These are phyloP conservation scores for Sporothrix brunneoviolacea DNA, from an alignment of 2,329 filamentous ascomycete species.

Conservation along the genomic window DNA sequence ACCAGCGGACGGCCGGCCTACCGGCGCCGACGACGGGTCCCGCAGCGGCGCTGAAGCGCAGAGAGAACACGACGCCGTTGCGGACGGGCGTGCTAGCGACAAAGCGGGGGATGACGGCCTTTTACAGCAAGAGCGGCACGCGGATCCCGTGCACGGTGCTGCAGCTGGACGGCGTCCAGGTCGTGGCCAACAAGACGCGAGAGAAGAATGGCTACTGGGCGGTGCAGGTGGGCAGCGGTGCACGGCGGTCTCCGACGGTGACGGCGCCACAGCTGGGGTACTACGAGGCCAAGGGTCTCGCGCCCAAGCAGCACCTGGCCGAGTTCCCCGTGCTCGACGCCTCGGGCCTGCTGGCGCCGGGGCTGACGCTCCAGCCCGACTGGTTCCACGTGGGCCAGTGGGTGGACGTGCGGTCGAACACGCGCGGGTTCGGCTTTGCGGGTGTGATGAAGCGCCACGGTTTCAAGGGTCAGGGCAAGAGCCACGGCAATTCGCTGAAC, in stretches of 20 bases:
- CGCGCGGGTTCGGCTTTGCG: conserved; percentile 85
- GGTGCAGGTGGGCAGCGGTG: conserved; percentile 79
- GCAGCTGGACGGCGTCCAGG: conserved; percentile 87
- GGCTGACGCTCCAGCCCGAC: conserved; percentile 69
- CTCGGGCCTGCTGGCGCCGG: conserved; percentile 67
- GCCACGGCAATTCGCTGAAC: conserved; percentile 91
- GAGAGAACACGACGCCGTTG: conserved; percentile 51
- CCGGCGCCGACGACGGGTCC: conserved; percentile 51
- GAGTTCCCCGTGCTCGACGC: conserved; percentile 81
- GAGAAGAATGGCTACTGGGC: conserved; percentile 85
- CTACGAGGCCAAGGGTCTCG: conserved; percentile 73
- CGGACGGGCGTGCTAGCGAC: conserved; percentile 77
- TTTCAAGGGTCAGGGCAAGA: conserved; percentile 80
- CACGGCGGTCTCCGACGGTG: conserved; percentile 66
- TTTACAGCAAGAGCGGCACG: conserved; percentile 73
- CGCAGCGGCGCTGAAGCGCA: conserved; percentile 53
- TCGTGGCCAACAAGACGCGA: conserved; percentile 77
- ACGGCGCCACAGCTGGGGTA: conserved; percentile 81
- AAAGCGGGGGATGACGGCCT: conserved; percentile 94
- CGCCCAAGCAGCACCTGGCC: conserved; percentile 73
- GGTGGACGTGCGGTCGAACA: conserved; percentile 75
- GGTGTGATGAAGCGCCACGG: conserved; percentile 98
- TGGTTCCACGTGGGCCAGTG: conserved; percentile 90
- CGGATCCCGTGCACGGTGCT: conserved; percentile 85
- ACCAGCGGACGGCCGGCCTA: conserved; percentile 50